These are phyloP conservation scores for Hamamelis virginiana DNA, from an alignment of 164 flowering plant genomes.

Conservation along the genomic window DNA sequence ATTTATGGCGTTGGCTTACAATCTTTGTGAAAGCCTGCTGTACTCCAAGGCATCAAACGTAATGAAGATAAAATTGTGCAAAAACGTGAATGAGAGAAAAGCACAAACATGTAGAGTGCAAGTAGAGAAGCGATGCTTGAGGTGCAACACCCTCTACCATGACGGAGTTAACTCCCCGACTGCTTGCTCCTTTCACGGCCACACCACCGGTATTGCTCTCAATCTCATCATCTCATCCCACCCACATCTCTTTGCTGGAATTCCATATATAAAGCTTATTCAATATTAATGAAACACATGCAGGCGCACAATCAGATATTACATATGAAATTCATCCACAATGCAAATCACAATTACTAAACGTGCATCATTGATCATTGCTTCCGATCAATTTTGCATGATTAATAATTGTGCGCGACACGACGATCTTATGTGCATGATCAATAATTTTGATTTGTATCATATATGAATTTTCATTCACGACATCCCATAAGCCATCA, in stretches of 20 bases:
- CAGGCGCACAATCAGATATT: too few relatives aligned
- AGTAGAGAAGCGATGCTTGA: slow-evolving; percentile 48
- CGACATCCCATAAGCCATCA: too few relatives aligned
- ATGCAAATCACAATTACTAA: too few relatives aligned
- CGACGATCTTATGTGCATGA: too few relatives aligned
- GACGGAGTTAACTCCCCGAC: slow-evolving; percentile 53
- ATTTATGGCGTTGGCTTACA: slow-evolving; percentile 10
- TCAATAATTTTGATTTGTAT: too few relatives aligned
- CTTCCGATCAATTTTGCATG: too few relatives aligned
- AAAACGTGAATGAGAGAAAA: neutral
- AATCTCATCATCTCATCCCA: neutral
- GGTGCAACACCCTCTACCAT: slow-evolving; percentile 55
- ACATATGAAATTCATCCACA: too few relatives aligned
- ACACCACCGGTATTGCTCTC: slow-evolving; percentile 44
- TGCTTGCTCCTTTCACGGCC: slow-evolving; percentile 74
- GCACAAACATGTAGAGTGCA: slow-evolving; percentile 5
- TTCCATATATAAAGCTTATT: too few relatives aligned
- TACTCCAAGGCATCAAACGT: slow-evolving; percentile 8
- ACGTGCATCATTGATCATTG: too few relatives aligned
- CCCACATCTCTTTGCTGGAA: neutral
- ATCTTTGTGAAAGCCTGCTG: neutral
- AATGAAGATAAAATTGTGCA: slow-evolving; percentile 1
- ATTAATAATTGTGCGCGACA: too few relatives aligned
- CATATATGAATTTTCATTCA: too few relatives aligned
- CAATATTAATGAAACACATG: too few relatives aligned